Percentiles rank a stretch among this genome's conserved stretches.
Conservation (phyloP, 306 rosid species). For the Cajanus cajan region DNA sequence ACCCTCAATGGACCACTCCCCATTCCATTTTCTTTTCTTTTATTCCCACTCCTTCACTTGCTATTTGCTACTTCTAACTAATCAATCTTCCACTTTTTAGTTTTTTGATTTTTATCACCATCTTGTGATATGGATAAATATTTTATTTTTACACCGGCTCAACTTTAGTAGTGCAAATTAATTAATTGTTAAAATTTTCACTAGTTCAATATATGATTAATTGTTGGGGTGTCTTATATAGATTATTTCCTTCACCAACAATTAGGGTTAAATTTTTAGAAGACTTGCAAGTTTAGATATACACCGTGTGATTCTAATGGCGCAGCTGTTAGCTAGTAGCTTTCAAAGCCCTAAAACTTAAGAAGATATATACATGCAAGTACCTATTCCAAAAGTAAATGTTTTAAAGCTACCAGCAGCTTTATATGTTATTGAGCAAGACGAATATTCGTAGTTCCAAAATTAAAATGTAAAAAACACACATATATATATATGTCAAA, state of each 20-base stretch:
- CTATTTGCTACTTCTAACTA: neutral
- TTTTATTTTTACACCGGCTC: neutral
- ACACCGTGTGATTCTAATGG: neutral
- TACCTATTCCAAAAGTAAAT: conserved; percentile 14
- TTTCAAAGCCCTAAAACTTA: conserved; percentile 30
- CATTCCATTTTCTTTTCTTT: neutral
- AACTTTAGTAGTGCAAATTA: no score
- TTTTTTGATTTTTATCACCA: neutral
- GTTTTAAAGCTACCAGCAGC: conserved; percentile 15
- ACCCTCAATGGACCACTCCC: conserved; percentile 41
- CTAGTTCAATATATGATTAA: no score
- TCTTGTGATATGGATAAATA: neutral
- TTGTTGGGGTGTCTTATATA: no score
- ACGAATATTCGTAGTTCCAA: neutral
- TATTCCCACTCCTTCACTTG: neutral
- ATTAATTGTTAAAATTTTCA: no score
- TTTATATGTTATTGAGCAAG: conserved; percentile 5
- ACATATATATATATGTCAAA: neutral
- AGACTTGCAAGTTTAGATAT: no score
- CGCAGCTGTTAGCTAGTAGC: neutral
- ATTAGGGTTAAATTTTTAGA: neutral
- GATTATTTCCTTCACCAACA: neutral
- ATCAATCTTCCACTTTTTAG: neutral
- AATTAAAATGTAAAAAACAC: neutral
- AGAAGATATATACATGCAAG: conserved; percentile 2